Conservation (phyloP, 2,329 filamentous ascomycete species). For the Fusarium sp. region DNA sequence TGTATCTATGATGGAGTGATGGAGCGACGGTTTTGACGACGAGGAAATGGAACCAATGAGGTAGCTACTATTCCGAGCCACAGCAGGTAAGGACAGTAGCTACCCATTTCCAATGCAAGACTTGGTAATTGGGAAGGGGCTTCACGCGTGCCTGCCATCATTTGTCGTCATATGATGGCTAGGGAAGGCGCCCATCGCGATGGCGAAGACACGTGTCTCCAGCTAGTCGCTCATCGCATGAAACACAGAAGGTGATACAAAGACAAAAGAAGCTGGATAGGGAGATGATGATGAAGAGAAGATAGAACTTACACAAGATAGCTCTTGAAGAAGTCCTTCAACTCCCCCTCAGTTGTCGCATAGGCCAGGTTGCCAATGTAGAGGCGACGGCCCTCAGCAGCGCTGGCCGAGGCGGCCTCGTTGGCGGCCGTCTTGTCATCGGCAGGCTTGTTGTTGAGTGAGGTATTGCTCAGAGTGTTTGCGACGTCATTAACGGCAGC, state of each 20-base stretch:
- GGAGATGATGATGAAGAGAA: background rate
- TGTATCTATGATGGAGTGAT: background rate
- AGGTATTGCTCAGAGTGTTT: conserved; percentile 77
- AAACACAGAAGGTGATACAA: background rate
- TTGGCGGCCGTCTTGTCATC: conserved; percentile 73
- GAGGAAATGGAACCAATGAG: background rate
- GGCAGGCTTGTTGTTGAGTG: conserved; percentile 63
- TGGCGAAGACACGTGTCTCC: conserved; percentile 42
- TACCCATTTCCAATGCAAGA: background rate
- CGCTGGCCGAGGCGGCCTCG: conserved; percentile 94
- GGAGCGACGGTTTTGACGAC: background rate
- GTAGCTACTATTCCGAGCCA: background rate
- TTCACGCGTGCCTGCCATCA: conserved; percentile 13
- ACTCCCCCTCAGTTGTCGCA: conserved; percentile 99
- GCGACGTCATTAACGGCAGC: conserved; percentile 81
- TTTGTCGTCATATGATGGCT: conserved; percentile 9
- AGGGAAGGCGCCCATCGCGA: conserved; percentile 21
- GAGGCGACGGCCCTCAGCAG: conserved; percentile 97
- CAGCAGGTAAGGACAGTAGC: background rate
- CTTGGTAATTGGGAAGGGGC: conserved; percentile 2
- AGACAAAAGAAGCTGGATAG: background rate
- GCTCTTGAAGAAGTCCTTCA: conserved; percentile 99
- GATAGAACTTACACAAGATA: conserved; percentile 90
- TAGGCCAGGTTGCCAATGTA: conserved; percentile 99
- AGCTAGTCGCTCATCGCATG: conserved; percentile 1